Conservation (phyloP, 352 stramenopile species). For the Lagenidium sp. region DNA sequence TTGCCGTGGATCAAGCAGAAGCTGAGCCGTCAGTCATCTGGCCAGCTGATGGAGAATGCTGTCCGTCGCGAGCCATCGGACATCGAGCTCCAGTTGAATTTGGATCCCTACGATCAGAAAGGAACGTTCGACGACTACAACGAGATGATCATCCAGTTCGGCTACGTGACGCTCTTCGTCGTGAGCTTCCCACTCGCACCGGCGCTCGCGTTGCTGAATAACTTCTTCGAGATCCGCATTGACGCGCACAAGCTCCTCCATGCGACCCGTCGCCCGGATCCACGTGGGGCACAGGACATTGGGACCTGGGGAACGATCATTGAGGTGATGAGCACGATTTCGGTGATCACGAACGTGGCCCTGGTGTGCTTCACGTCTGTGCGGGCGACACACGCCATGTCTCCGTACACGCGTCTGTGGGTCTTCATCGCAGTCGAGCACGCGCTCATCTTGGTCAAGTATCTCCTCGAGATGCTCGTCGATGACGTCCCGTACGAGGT, state of each 20-base stretch:
- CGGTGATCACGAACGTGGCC: slow-evolving; percentile 90
- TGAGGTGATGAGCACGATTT: slow-evolving; percentile 80
- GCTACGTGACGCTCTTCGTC: slow-evolving; percentile 93
- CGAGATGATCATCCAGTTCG: slow-evolving; percentile 86
- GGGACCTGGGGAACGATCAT: slow-evolving; percentile 91
- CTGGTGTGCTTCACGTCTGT: slow-evolving; percentile 89
- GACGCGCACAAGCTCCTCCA: slow-evolving; percentile 83
- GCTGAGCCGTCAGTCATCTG: slow-evolving; percentile 9
- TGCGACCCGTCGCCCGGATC: slow-evolving; percentile 59
- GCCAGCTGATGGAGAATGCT: slow-evolving; percentile 25
- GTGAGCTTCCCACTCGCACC: slow-evolving; percentile 89
- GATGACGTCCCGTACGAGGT: slow-evolving; percentile 66
- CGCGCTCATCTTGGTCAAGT: slow-evolving; percentile 57
- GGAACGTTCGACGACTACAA: slow-evolving; percentile 83
- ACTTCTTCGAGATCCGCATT: slow-evolving; percentile 89
- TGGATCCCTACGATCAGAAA: slow-evolving; percentile 63
- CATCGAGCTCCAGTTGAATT: slow-evolving; percentile 48
- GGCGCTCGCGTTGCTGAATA: slow-evolving; percentile 84
- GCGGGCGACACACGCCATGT: slow-evolving; percentile 33
- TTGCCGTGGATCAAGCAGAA: slow-evolving; percentile 71
- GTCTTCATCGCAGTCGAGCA: slow-evolving; percentile 64
- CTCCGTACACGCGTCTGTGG: slow-evolving; percentile 36
- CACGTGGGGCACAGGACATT: slow-evolving; percentile 80
- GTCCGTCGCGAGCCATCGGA: slow-evolving; percentile 24
- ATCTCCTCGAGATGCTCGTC: slow-evolving; percentile 51